Base-by-base conservation (phyloP, 2,329 filamentous ascomycete genomes). In the Beauveria bassiana region DNA sequence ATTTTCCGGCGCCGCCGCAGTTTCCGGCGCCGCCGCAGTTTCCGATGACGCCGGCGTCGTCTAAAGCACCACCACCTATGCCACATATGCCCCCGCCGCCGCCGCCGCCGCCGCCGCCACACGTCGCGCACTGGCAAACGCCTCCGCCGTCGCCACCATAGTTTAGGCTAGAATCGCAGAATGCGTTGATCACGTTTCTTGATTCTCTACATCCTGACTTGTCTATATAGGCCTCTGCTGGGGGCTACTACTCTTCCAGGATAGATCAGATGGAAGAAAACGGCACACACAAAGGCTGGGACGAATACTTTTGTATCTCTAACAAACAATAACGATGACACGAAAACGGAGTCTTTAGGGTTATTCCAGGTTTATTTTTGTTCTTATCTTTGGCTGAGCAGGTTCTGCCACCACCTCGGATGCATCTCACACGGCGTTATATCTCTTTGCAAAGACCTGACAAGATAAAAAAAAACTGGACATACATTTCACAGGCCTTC, bases 81-180 rank as follows among this genome's bases (percentile, higher is more conserved):
- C 31, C 31, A 12, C 10, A 10, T 5, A 34, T 34, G 31, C 34
- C 56, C 12, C 10, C 28, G 24, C n/a, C 49, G n/a, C n/a, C 26
- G n/a, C 2, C 22, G 26, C 22, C 22, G 22, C 22, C 22, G 22
- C 22, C 22, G 22, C 8, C 67, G 40, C 46, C 58, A 4, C 16
- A 64, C 68, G 46, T 67, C 66, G n/a, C 14, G 20, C 69, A 72
- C 56, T 72, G 74, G 54, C 74, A 73, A 43, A 75, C 75, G 22
- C 74, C 76, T 10, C 74, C 77, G 40, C 66, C 71, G 5, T 66
- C 64, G 20, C 56, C 64, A 31, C 58, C 38, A 12, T 8, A 18
- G 49, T 20, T n/a, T 51, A 4, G 18, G 7, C 22, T 22, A 22
- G 22, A 22, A 22, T 22, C 22, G 22, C 22, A 22, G 22, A 22